Evolutionary conservation across 2,329 filamentous ascomycete genomes (phyloP).

Genomic region (Ascochyta viciae-villosae): DNA sequence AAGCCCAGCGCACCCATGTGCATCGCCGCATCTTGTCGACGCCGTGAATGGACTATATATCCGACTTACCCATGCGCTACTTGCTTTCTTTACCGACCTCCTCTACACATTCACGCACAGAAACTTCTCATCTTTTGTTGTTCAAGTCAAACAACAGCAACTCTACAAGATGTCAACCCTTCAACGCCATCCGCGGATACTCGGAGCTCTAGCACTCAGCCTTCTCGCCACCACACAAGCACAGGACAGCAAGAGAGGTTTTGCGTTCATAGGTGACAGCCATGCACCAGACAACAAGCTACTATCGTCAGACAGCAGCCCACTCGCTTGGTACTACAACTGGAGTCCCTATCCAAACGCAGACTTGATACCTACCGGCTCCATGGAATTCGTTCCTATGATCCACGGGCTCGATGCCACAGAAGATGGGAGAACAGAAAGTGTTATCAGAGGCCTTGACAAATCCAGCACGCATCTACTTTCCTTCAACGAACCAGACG

Average conservation of each 20-base stretch:
- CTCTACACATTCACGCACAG: not conserved
- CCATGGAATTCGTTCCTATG: conserved; percentile 80
- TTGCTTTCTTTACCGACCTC: not conserved
- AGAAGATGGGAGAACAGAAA: conserved; percentile 58
- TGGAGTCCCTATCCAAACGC: conserved; percentile 65
- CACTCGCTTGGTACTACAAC: conserved; percentile 87
- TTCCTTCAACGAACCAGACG: conserved; percentile 82
- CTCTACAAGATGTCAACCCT: not conserved
- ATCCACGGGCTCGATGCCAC: conserved; percentile 68
- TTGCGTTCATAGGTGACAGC: conserved; percentile 70
- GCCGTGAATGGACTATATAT: conserved; percentile 16
- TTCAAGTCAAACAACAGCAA: not conserved
- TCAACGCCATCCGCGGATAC: conserved; percentile 8
- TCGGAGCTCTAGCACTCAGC: conserved; percentile 6
- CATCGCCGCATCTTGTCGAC: conserved; percentile 25
- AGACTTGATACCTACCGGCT: conserved; percentile 56
- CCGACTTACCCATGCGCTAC: conserved; percentile 5
- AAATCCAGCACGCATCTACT: conserved; percentile 70
- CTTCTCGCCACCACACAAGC: conserved; percentile 23
- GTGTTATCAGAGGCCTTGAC: conserved; percentile 66
- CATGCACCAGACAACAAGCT: conserved; percentile 66
- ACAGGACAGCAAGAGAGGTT: conserved; percentile 71
- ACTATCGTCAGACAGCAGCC: conserved; percentile 66
- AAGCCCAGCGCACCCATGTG: conserved; percentile 39
- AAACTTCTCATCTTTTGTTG: not conserved